A percentile compares a stretch with the other conserved stretches of the same genome.
Conservation (phyloP, 495 filamentous ascomycete genomes). For the Choiromyces venosus region DNA sequence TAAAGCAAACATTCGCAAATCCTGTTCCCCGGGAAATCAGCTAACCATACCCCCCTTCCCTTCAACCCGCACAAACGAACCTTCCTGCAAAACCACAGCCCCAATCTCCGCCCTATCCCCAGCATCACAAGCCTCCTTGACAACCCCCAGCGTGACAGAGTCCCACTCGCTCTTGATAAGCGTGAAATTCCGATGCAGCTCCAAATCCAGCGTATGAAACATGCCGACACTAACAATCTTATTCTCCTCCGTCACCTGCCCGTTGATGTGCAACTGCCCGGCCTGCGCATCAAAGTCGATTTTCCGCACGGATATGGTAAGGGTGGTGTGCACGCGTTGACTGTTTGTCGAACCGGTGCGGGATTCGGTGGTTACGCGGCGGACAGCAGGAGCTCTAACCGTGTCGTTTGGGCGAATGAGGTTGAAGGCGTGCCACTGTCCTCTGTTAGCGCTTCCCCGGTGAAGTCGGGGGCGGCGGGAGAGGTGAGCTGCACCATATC, state of each 20-base stretch:
- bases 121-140: conserved; percentile 72
- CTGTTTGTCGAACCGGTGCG: conserved; percentile 70
- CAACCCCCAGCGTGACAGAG: conserved; percentile 69
- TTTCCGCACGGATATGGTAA: conserved; percentile 72
- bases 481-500: conserved; percentile 66
- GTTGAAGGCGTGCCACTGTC: conserved; percentile 93
- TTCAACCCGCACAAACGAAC: conserved; percentile 37
- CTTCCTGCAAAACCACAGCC: conserved; percentile 92
- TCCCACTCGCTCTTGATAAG: conserved; percentile 81
- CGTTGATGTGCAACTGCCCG: conserved; percentile 77
- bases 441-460: neutral
- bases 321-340: conserved; percentile 67
- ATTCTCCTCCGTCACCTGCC: conserved; percentile 76
- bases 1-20: conserved; percentile 83
- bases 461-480: conserved; percentile 6
- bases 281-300: conserved; percentile 87
- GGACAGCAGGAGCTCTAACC: conserved; percentile 74
- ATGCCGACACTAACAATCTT: conserved; percentile 74
- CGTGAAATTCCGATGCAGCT: conserved; percentile 82
- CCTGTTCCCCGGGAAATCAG: conserved; percentile 9
- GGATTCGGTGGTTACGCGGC: conserved; percentile 66
- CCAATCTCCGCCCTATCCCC: conserved; percentile 72
- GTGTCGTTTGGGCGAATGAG: conserved; percentile 75
- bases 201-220: conserved; percentile 86
- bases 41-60: neutral